These are phyloP conservation scores for Citrus hindsii DNA, from an alignment of 345 rosid genomes.

Conservation along the genomic window DNA sequence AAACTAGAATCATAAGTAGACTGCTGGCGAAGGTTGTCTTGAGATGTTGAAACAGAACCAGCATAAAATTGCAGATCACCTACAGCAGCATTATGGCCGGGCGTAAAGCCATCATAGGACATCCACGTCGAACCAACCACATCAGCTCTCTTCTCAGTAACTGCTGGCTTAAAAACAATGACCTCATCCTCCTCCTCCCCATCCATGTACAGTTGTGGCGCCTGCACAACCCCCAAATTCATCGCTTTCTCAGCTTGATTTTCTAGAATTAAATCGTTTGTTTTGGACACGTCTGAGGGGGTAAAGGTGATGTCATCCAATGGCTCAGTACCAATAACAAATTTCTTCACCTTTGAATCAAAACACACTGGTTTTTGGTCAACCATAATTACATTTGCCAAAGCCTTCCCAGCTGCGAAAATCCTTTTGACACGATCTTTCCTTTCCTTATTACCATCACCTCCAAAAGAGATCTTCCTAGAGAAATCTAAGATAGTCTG, in stretches of 20 bases:
- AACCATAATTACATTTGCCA: slow-evolving; percentile 52
- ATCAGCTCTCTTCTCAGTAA: slow-evolving; percentile 54
- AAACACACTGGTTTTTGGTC: slow-evolving; percentile 56
- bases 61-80: slow-evolving; percentile 39
- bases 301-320: slow-evolving; percentile 34
- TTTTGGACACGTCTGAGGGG: slow-evolving; percentile 21
- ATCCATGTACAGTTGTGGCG: slow-evolving; percentile 37
- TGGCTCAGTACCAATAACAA: slow-evolving; percentile 63
- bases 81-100: slow-evolving; percentile 32
- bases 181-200: slow-evolving; percentile 92
- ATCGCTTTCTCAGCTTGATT: slow-evolving; percentile 26
- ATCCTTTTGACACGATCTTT: slow-evolving; percentile 69
- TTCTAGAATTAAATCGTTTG: slow-evolving; percentile 33
- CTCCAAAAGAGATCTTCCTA: slow-evolving; percentile 59
- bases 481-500: slow-evolving; percentile 86
- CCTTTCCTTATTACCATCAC: slow-evolving; percentile 64
- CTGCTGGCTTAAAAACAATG: slow-evolving; percentile 85
- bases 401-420: slow-evolving; percentile 82
- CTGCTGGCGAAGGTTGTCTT: slow-evolving; percentile 39
- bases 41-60: slow-evolving; percentile 34
- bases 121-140: slow-evolving; percentile 33
- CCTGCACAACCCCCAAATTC: slow-evolving; percentile 27
- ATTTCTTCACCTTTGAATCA: slow-evolving; percentile 73
- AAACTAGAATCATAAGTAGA: slow-evolving; percentile 35
- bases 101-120: slow-evolving; percentile 45